Conservation (phyloP, 371 early-diverging fungal species). For the Rhizopus sp. region DNA sequence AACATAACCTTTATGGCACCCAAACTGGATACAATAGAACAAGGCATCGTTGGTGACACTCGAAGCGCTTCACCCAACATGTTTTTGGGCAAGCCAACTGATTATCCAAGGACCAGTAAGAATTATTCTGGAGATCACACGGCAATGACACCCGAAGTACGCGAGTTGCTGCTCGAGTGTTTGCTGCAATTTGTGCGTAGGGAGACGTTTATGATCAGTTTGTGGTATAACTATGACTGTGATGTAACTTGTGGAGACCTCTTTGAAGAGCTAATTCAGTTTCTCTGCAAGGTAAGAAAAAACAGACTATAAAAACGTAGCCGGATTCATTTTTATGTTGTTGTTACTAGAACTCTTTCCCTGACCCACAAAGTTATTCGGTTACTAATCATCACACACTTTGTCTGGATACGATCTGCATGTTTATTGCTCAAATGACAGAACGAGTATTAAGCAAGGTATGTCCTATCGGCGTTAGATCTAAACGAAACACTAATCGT, state of each 20-base stretch:
- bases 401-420: conserved; percentile 79
- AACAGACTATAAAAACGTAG: neutral
- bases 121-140: conserved; percentile 43
- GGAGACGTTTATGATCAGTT: conserved; percentile 79
- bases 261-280: conserved; percentile 85
- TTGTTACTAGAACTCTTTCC: conserved; percentile 58
- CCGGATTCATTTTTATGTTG: neutral
- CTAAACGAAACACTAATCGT: neutral
- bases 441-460: conserved; percentile 58
- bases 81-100: conserved; percentile 31
- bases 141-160: conserved; percentile 71
- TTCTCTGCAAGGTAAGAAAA: conserved; percentile 56
- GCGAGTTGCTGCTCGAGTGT: conserved; percentile 82
- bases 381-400: conserved; percentile 63
- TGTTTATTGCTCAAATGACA: conserved; percentile 79
- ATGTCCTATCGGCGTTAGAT: neutral
- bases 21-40: neutral
- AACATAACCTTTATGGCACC: conserved; percentile 28
- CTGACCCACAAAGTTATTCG: conserved; percentile 72
- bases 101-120: conserved; percentile 28
- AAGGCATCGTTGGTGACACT: conserved; percentile 22
- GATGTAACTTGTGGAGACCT: conserved; percentile 79
- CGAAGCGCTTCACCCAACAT: conserved; percentile 48
- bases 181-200: conserved; percentile 70
- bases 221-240: conserved; percentile 95